Conservation (phyloP, 805 yeast genomes). For the Candida rishiriensis region DNA sequence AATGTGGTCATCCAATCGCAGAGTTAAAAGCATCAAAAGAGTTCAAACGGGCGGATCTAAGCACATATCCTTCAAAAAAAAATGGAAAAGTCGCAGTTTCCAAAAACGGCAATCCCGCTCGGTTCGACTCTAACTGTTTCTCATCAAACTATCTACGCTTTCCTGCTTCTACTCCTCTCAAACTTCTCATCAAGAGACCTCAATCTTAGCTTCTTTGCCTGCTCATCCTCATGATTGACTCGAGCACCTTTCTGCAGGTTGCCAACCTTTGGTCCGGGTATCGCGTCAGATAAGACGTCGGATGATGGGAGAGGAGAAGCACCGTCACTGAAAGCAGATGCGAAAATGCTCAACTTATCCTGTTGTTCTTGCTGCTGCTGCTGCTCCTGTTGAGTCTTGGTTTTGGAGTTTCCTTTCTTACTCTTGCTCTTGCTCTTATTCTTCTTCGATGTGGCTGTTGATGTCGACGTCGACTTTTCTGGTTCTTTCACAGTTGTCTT, state of each 20-base stretch:
- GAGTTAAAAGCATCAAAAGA: too few species aligned
- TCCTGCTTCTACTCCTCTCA: constrained; percentile 6
- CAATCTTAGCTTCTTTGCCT: constrained; percentile 13
- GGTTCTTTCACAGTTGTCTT: background rate
- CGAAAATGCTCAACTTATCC: constrained; percentile 18
- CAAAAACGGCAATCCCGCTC: too few species aligned
- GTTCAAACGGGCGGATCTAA: too few species aligned
- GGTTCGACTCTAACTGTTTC: too few species aligned
- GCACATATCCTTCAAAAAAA: too few species aligned
- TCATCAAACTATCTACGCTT: background rate
- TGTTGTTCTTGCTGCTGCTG: background rate
- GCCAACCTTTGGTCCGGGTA: constrained; percentile 3
- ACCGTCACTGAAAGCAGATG: constrained; percentile 20
- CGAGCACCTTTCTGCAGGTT: constrained; percentile 4
- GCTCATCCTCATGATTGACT: constrained; percentile 6
- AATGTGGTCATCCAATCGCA: too few species aligned
- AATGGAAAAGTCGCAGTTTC: too few species aligned
- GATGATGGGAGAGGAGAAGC: constrained; percentile 1
- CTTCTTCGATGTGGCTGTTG: too few species aligned
- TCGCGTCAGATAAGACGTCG: background rate
- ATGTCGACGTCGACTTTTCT: background rate
- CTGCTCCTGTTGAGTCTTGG: background rate
- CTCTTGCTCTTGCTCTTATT: background rate
- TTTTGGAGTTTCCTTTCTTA: constrained; percentile 1
- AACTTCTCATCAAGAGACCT: constrained; percentile 22